Evolutionary conservation across 805 yeast species (phyloP), one percentile per base, ranked within the genome.

Genomic region (Nakazawaea ishiwadae): DNA sequence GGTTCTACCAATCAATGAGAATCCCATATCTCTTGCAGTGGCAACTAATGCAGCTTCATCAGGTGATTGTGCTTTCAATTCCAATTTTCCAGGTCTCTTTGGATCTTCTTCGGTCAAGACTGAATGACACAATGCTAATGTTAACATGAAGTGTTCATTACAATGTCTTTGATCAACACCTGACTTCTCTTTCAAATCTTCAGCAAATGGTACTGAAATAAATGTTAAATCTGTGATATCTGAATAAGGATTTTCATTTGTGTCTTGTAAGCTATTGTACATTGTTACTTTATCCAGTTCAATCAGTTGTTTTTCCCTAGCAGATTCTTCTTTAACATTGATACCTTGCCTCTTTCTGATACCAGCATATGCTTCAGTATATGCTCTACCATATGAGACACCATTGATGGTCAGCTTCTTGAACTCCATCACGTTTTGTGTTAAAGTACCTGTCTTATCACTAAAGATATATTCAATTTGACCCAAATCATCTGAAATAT

Each of bases 11-110:
- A 72, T 57, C 55, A 83, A 84, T 28, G 75, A 71, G 59, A 77
- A 84, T 0, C 95, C 95, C 51, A 83, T 66, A 52, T 84, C 82
- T 56, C 90, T 72, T 0, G 93, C 93, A 16, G 93, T 83, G 12
- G 81, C 81, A 12, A 85, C 95, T 44, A 85, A 70, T 0, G 95
- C 93, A 20, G 90, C 89, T 60, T 85, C 95, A 68, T 85, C 95
- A 0, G 95, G 95, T 19, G 89, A 81, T 56, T 84, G 93, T 0
- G 93, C 93, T 52, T 82, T 81, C 29, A 83, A 62, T 19, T 76
- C 65, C 39, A 73, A 50, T 45, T 71, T 79, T 1, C 64, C 71
- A 2, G 86, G 79, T 49, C 77, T 70, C 19, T 70, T 68, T 30
- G 79, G 80, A 47, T 81, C 79, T 29, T 74, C 72, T 52, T 85